Evolutionary conservation across 1,139 yeast genomes (phyloP).

Genomic region (Yamadazyma trypodendri): DNA sequence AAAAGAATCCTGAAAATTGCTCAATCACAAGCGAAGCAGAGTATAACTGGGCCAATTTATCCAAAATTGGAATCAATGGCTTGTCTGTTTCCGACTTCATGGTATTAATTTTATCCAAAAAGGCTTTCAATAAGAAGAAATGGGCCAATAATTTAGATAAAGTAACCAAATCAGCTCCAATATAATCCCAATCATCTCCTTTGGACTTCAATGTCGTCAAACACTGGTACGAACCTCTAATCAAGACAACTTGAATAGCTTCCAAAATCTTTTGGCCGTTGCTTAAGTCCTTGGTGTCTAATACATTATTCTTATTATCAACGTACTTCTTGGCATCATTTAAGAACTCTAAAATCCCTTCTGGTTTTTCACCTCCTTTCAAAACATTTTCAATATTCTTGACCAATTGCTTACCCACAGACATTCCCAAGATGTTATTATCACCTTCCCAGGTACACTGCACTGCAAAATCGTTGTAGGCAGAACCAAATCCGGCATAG

Average conservation of each 20-base stretch:
- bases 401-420: conserved; percentile 47
- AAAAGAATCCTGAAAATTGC: conserved; percentile 39
- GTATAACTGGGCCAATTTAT: conserved; percentile 28
- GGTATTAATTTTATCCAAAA: conserved; percentile 25
- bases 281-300: conserved; percentile 29
- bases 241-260: conserved; percentile 44
- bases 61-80: conserved; percentile 27
- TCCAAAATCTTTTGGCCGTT: conserved; percentile 33
- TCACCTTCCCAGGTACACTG: conserved; percentile 58
- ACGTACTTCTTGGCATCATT: conserved; percentile 32
- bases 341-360: conserved; percentile 39
- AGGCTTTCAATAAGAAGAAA: conserved; percentile 35
- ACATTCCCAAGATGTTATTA: conserved; percentile 47
- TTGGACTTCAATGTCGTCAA: conserved; percentile 28
- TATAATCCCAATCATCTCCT: conserved; percentile 40
- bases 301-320: conserved; percentile 24
- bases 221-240: conserved; percentile 38
- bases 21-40: conserved; percentile 33
- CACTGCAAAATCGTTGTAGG: conserved; percentile 50
- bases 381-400: conserved; percentile 38
- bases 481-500: conserved; percentile 48
- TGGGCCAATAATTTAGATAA: conserved; percentile 56
- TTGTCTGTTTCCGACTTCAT: conserved; percentile 23
- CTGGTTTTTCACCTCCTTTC: conserved; percentile 30
- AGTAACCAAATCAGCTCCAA: conserved; percentile 58